These are phyloP conservation scores for Candida jianshihensis DNA, from an alignment of 805 yeast species.

Conservation along the genomic window DNA sequence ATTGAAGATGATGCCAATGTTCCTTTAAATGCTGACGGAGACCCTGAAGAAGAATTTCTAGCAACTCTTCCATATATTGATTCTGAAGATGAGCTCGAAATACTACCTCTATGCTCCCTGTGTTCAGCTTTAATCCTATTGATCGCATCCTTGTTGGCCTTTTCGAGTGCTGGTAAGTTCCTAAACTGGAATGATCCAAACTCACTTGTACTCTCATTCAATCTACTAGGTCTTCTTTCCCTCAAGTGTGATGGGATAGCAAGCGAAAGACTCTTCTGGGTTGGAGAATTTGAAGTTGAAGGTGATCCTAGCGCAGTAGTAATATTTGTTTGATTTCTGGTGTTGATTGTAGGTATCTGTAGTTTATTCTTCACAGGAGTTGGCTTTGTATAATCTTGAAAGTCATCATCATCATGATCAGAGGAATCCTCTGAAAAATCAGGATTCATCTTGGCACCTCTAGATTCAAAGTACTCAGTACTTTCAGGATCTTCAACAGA, in stretches of 20 bases:
- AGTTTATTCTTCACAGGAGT: not conserved
- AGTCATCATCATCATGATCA: constrained; percentile 20
- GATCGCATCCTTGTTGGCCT: constrained; percentile 89
- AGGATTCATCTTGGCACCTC: constrained; percentile 74
- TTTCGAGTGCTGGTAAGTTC: constrained; percentile 82
- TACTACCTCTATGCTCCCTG: constrained; percentile 34
- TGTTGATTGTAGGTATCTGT: not conserved
- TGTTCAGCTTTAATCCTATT: constrained; percentile 83
- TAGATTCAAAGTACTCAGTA: constrained; percentile 83
- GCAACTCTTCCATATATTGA: constrained; percentile 18
- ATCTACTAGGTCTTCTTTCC: constrained; percentile 66
- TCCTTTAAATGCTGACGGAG: constrained; percentile 36
- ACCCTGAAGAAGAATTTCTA: constrained; percentile 23
- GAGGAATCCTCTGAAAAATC: constrained; percentile 45
- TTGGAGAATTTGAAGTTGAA: constrained; percentile 26
- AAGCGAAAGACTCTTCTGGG: constrained; percentile 32
- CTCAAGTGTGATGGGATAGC: constrained; percentile 51
- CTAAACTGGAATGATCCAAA: constrained; percentile 93
- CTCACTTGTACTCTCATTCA: constrained; percentile 64
- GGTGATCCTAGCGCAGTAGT: constrained; percentile 23
- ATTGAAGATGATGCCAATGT: constrained; percentile 39
- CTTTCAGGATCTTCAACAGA: constrained; percentile 69
- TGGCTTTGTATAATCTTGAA: not conserved
- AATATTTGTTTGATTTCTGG: constrained; percentile 6
- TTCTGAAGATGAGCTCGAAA: constrained; percentile 31